Conservation (phyloP, 305 asterid genomes). For the Salvia sclarea region DNA sequence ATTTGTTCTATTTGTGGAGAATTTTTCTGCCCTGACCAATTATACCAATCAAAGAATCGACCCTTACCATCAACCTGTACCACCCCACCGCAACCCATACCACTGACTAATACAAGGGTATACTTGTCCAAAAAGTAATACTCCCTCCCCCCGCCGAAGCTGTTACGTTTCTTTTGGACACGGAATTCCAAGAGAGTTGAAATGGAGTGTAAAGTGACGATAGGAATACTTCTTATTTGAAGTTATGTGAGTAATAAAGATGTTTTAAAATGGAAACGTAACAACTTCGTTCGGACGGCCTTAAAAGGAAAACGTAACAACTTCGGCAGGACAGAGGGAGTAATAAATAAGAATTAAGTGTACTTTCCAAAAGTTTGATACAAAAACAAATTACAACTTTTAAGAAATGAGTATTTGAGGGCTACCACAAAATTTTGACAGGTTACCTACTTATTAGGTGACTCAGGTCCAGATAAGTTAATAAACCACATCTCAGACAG, state of each 20-base stretch:
- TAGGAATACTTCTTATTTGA: too few relatives aligned
- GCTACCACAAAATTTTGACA: background rate
- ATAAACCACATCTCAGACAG: background rate
- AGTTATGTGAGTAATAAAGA: too few relatives aligned
- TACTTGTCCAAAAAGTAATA: background rate
- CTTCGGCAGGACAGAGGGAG: too few relatives aligned
- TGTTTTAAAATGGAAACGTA: too few relatives aligned
- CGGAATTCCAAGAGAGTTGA: too few relatives aligned
- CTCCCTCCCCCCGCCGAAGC: too few relatives aligned
- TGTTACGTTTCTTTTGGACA: too few relatives aligned
- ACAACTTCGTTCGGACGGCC: too few relatives aligned
- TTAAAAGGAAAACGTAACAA: too few relatives aligned
- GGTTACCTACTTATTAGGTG: background rate
- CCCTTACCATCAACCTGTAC: background rate
- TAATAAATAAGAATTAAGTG: background rate
- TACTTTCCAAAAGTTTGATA: background rate
- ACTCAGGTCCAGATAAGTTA: background rate
- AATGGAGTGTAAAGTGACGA: too few relatives aligned
- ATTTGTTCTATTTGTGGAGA: background rate
- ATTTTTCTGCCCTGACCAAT: background rate
- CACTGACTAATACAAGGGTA: background rate
- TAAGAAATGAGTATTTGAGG: background rate
- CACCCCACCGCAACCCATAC: background rate
- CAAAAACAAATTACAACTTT: background rate
- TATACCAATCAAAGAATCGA: background rate